A percentile compares a stretch with the other conserved stretches of the same genome.
Evolutionary conservation across 768 basidiomycete genomes (phyloP).

Genomic region (Rhizopogon rudus): DNA sequence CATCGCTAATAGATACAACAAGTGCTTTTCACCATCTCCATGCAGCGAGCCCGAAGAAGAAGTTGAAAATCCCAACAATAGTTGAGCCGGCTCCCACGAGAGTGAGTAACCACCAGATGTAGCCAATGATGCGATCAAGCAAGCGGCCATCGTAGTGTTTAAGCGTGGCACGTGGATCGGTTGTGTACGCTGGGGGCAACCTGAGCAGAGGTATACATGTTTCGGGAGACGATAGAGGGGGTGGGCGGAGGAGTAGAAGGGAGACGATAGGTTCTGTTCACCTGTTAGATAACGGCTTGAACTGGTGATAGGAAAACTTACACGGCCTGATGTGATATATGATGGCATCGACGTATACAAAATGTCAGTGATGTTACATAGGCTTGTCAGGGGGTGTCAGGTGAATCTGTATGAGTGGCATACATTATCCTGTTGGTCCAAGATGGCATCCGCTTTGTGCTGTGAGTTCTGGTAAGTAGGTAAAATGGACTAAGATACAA

Average conservation of each 20-base stretch:
- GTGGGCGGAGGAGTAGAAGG: slow-evolving; percentile 54
- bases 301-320: slow-evolving; percentile 30
- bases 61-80: slow-evolving; percentile 66
- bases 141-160: slow-evolving; percentile 63
- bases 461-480: slow-evolving; percentile 17
- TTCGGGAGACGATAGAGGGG: slow-evolving; percentile 20
- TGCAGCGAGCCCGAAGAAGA: slow-evolving; percentile 59
- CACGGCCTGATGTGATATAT: slow-evolving; percentile 89
- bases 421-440: slow-evolving; percentile 96
- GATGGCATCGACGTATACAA: slow-evolving; percentile 79
- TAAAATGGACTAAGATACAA: slow-evolving; percentile 4
- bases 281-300: not conserved
- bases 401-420: slow-evolving; percentile 65
- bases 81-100: slow-evolving; percentile 77
- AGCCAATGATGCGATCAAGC: slow-evolving; percentile 73
- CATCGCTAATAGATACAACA: slow-evolving; percentile 4
- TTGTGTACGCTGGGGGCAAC: slow-evolving; percentile 47
- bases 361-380: slow-evolving; percentile 54
- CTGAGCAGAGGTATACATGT: slow-evolving; percentile 32
- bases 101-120: slow-evolving; percentile 73
- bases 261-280: slow-evolving; percentile 79
- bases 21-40: slow-evolving; percentile 53
- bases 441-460: slow-evolving; percentile 70
- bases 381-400: slow-evolving; percentile 50
- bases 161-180: slow-evolving; percentile 46